These are phyloP conservation scores for Apiotrichum porosum DNA, from an alignment of 1,284 basidiomycete species.

Conservation along the genomic window DNA sequence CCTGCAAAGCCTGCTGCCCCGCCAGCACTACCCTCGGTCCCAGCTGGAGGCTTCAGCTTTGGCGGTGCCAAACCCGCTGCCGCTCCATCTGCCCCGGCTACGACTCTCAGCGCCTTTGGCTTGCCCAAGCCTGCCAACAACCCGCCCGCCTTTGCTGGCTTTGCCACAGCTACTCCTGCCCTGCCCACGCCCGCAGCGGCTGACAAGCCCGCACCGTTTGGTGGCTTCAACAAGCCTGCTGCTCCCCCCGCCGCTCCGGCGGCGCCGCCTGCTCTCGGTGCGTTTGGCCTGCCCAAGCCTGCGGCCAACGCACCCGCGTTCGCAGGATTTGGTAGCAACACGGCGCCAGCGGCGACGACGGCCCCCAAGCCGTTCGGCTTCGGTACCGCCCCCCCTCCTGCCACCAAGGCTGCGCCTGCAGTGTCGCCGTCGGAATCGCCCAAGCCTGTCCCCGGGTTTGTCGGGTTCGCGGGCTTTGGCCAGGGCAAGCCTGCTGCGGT, in stretches of 20 bases:
- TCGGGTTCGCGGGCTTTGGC: neutral
- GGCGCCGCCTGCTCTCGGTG: conserved; percentile 1
- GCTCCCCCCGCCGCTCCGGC: conserved; percentile 5
- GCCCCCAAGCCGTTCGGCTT: neutral
- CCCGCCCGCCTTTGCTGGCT: too few relatives aligned
- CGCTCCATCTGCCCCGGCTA: neutral
- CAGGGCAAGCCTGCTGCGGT: too few relatives aligned
- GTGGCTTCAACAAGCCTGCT: neutral
- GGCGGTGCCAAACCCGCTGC: conserved; percentile 1
- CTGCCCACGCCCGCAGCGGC: too few relatives aligned
- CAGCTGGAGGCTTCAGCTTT: conserved; percentile 1
- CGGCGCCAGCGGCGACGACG: neutral
- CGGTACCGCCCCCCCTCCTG: neutral
- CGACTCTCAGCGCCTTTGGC: too few relatives aligned
- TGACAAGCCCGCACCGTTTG: too few relatives aligned
- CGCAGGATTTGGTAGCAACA: neutral
- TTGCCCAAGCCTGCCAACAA: neutral
- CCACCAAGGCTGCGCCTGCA: neutral
- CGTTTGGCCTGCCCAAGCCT: conserved; percentile 8
- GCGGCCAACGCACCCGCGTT: conserved; percentile 7
- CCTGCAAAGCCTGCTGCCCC: neutral
- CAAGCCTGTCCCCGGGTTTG: neutral
- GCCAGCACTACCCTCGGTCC: conserved; percentile 1
- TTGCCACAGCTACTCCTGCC: too few relatives aligned
- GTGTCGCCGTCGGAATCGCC: too few relatives aligned